Base-by-base conservation (phyloP, 805 yeast genomes). In the Saccharomycopsis fodiens region DNA sequence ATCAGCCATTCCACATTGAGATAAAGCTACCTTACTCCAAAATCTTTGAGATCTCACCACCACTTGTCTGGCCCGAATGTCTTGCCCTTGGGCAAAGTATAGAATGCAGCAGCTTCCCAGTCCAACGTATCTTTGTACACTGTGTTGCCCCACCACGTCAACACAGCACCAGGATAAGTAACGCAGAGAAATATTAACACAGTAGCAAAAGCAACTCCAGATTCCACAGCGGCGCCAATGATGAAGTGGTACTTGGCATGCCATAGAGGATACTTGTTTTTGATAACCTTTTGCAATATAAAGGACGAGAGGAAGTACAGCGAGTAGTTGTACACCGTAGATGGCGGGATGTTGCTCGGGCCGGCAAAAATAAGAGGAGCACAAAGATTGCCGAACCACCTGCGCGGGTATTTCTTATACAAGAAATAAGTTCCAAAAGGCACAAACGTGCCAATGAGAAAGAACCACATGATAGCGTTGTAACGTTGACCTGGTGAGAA, bases 301-400 rank as follows among this genome's bases (percentile, higher is more conserved):
- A 62, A 69, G 5, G 78, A 70, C 45, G 72, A 54, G 2, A 64
- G 60, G 41, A 76, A 66, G 31, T 76, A 78, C 20, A 75, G 69
- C 1, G 79, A 72, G 60, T 78, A 79, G 59, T 78, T 79, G 59
- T 79, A 80, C 23, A 84, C 78, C 3, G 87, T 79, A 31, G 85
- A 82, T 35, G 91, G 89, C 13, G 91, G 89, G 54, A 81, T 76
- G 53, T 70, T 68, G 37, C 79, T 80, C n/a, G 74, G 62, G 4
- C 76, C 72, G 17, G 72, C 66, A 55, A 84, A 72, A 44, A 85
- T 79, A 7, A 81, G 79, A 0, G 88, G 85, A 2, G 80, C 74
- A 47, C 74, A 76, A 48, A 76, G 66, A 49, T 67, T 65, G 21
- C 63, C 62, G 32, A 58, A 46, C 45, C 50, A 69, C 20, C 51